Evolutionary conservation across 331 rosid genomes (phyloP).

Genomic region (Rosa hybrid): DNA sequence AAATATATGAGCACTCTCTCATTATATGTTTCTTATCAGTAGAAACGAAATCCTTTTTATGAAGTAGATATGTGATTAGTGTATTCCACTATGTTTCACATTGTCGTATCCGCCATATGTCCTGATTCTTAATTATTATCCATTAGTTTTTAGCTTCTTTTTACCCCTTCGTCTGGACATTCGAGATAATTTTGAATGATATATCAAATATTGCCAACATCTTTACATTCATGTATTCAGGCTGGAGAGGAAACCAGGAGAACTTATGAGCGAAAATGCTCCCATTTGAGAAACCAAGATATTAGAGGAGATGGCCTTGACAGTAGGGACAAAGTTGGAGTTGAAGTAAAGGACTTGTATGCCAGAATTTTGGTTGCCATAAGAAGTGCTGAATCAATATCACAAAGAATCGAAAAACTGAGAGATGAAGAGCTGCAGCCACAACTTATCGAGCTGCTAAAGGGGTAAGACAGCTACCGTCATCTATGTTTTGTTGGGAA

Average conservation of each 20-base stretch:
- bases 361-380: constrained; percentile 26
- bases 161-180: not conserved
- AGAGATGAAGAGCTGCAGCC: constrained; percentile 37
- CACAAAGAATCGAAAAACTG: constrained; percentile 24
- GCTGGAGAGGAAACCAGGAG: constrained; percentile 26
- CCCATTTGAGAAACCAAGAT: constrained; percentile 21
- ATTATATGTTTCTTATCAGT: not conserved
- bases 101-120: not conserved
- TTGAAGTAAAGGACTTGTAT: constrained; percentile 23
- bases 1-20: not conserved
- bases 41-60: not conserved
- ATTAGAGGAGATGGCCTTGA: constrained; percentile 19
- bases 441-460: constrained; percentile 31
- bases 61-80: not conserved
- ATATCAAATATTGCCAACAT: not conserved
- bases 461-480: constrained; percentile 25
- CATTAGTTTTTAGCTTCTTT: not conserved
- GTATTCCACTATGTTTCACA: not conserved
- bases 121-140: not conserved
- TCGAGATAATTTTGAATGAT: not conserved
- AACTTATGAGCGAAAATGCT: constrained; percentile 30
- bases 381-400: constrained; percentile 29
- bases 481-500: not conserved
- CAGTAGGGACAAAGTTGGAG: constrained; percentile 20
- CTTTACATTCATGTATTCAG: constrained; percentile 13